phyloP scores from a whole-genome alignment of 2,329 filamentous ascomycete genomes.

The Aspergillus sp. region DNA sequence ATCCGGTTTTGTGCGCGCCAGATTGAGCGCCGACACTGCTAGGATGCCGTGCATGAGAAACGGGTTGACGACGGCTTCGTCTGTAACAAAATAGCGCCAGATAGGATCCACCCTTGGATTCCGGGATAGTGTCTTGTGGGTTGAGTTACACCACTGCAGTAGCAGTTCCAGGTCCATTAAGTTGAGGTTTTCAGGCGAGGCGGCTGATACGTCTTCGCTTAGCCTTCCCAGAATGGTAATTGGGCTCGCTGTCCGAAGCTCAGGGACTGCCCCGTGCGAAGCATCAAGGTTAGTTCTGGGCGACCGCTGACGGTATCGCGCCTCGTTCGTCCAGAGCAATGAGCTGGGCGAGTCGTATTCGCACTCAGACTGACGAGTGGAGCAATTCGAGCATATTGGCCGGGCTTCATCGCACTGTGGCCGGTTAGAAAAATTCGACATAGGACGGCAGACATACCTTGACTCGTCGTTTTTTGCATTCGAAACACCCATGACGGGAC shows the following conservation, averaged over 20 bases:
- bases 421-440: slow-evolving; percentile 1
- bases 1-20: slow-evolving; percentile 21
- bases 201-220: slow-evolving; percentile 6
- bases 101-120: slow-evolving; percentile 22
- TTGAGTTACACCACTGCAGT: slow-evolving; percentile 30
- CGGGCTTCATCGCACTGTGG: slow-evolving; percentile 24
- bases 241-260: slow-evolving; percentile 10
- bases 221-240: slow-evolving; percentile 17
- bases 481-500: slow-evolving; percentile 25
- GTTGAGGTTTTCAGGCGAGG: slow-evolving; percentile 26
- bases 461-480: slow-evolving; percentile 27
- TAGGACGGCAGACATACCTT: slow-evolving; percentile 12
- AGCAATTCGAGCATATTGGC: slow-evolving; percentile 24
- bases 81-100: slow-evolving; percentile 23
- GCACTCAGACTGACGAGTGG: slow-evolving; percentile 22
- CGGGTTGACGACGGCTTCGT: slow-evolving; percentile 24
- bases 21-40: slow-evolving; percentile 25
- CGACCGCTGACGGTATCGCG: slow-evolving; percentile 8
- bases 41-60: slow-evolving; percentile 31
- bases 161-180: slow-evolving; percentile 38
- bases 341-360: slow-evolving; percentile 24
- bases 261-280: slow-evolving; percentile 8
- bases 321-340: slow-evolving; percentile 24
- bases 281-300: slow-evolving; percentile 13
- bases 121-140: slow-evolving; percentile 21